These are phyloP conservation scores for Coleophoma crateriformis DNA, from an alignment of 2,329 filamentous ascomycete genomes.

Conservation along the genomic window DNA sequence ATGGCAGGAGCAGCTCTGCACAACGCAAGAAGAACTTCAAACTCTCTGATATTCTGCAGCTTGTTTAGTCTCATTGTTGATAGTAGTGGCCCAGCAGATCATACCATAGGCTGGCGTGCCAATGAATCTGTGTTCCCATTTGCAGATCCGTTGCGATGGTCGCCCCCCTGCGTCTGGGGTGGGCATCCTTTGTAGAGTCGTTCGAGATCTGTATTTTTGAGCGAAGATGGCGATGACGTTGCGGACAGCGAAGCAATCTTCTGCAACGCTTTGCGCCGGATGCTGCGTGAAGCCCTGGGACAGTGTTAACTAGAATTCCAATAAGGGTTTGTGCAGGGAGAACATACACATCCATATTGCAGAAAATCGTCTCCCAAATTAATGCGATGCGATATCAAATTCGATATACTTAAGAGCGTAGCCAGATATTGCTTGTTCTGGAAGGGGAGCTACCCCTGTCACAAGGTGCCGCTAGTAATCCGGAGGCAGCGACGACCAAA, in stretches of 20 bases:
- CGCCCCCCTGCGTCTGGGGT: constrained; percentile 30
- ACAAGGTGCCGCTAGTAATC: constrained; percentile 11
- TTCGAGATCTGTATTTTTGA: constrained; percentile 59
- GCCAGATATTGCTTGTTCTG: too few relatives aligned
- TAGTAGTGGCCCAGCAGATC: background rate
- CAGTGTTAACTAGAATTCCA: constrained; percentile 11
- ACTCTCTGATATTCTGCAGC: constrained; percentile 73
- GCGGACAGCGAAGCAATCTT: constrained; percentile 61
- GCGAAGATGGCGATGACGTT: constrained; percentile 43
- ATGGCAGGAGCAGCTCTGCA: constrained; percentile 84
- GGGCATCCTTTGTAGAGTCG: constrained; percentile 54
- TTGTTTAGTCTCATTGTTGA: background rate
- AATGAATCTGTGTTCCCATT: constrained; percentile 45
- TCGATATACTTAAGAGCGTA: too few relatives aligned
- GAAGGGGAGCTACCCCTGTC: constrained; percentile 21
- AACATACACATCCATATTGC: constrained; percentile 16
- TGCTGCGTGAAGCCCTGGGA: constrained; percentile 38
- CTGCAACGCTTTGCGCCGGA: constrained; percentile 57
- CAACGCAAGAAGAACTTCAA: constrained; percentile 84
- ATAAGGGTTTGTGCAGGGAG: background rate
- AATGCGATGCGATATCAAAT: too few relatives aligned
- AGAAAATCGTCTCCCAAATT: background rate
- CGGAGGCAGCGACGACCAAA: constrained; percentile 7
- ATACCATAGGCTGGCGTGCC: constrained; percentile 57
- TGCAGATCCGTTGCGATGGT: constrained; percentile 32